Evolutionary conservation across 306 rosid genomes (phyloP), one percentile per base, ranked within the genome.

Genomic region (Glycine soja): DNA sequence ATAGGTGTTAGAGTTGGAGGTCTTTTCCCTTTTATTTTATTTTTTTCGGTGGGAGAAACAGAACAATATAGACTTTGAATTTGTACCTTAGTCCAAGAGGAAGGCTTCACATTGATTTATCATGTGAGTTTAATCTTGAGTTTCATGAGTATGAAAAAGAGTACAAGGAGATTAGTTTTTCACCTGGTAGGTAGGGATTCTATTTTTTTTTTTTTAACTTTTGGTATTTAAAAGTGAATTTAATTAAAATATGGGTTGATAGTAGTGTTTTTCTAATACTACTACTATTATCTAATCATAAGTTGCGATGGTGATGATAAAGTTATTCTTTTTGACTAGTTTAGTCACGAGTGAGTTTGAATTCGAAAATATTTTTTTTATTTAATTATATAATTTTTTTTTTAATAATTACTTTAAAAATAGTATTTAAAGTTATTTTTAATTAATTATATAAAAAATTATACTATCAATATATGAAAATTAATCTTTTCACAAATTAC

Each of bases 1-100:
- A 89, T 91, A 91, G 72, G 59, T 75, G 47, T 66, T 53, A 63
- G 16, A 13, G 10, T 34, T 6, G 0, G 3, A 46, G 51, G 2
- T 8, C 12, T 8, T 46, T 9, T 46, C 51, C 51, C 3, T 46
- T 9, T 0, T 19, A 19, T 19, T 19, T 19, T 19, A n/a, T 1
- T 8, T 46, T 46, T 46, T 66, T 64, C 30, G 74, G 75, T 38
- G 74, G 30, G 30, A 24, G 30, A 24, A 24, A 24, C 30, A 24
- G 30, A 24, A 2, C 2, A 24, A 24, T 24, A 24, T 24, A 24
- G 30, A 24, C 30, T 24, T 24, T 24, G 30, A 24, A 24, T 24
- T 24, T 24, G 30, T 24, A 19, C 24, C 24, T 19, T 19, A 19
- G 24, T 19, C 24, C 24, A 19, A 19, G 30, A 24, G 30, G 30